Percentiles rank a stretch among this genome's conserved stretches.
phyloP scores from a whole-genome alignment of 2,329 filamentous ascomycete genomes.

The Setomelanomma holmii region DNA sequence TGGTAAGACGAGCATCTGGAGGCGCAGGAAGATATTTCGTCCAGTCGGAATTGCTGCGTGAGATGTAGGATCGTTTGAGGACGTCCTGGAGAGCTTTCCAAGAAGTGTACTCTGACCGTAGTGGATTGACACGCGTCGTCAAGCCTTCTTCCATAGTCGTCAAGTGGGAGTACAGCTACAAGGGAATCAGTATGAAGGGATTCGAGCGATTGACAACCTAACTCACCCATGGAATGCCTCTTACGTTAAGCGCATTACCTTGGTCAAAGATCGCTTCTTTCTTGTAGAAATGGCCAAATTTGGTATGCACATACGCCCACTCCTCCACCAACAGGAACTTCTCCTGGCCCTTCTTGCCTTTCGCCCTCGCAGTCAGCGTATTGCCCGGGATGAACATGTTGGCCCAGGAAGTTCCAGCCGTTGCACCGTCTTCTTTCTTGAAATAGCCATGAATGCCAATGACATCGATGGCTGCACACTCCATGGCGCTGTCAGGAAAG shows the following conservation, averaged over 20 bases:
- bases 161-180: slow-evolving; percentile 40
- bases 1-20: slow-evolving; percentile 16
- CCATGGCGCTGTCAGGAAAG: slow-evolving; percentile 41
- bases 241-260: slow-evolving; percentile 43
- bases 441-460: slow-evolving; percentile 47
- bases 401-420: slow-evolving; percentile 44
- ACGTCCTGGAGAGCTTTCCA: slow-evolving; percentile 32
- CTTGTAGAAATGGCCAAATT: slow-evolving; percentile 37
- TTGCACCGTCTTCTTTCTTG: slow-evolving; percentile 24
- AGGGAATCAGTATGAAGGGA: slow-evolving; percentile 1
- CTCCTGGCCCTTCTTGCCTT: slow-evolving; percentile 27
- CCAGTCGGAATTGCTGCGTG: slow-evolving; percentile 44
- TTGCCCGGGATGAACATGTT: slow-evolving; percentile 44
- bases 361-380: slow-evolving; percentile 37
- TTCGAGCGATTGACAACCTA: not conserved
- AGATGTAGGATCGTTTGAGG: slow-evolving; percentile 27
- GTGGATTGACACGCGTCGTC: slow-evolving; percentile 27
- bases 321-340: slow-evolving; percentile 47
- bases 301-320: slow-evolving; percentile 38
- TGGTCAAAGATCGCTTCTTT: slow-evolving; percentile 44
- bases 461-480: slow-evolving; percentile 42
- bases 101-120: slow-evolving; percentile 26
- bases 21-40: slow-evolving; percentile 32
- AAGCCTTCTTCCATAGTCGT: slow-evolving; percentile 34
- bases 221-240: slow-evolving; percentile 47